These are phyloP conservation scores for Durusdinium trenchii DNA, from an alignment of 73 alveolate species.

Conservation along the genomic window DNA sequence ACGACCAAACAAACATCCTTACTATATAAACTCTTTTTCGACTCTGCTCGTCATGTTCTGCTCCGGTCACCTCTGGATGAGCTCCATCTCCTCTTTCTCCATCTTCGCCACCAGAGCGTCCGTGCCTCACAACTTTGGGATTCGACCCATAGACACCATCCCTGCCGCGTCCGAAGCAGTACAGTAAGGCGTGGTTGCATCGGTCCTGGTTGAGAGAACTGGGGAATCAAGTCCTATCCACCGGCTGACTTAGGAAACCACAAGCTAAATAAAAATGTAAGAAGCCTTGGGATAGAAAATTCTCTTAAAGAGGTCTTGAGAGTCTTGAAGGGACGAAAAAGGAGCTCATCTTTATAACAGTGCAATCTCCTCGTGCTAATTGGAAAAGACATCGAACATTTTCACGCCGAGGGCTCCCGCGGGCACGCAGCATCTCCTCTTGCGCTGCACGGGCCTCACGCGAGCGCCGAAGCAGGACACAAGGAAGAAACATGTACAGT, in stretches of 20 bases:
- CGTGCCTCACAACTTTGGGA: slow-evolving; percentile 40
- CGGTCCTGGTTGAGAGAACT: too few species aligned
- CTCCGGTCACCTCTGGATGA: slow-evolving; percentile 94
- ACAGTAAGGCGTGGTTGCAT: not conserved
- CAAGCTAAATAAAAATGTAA: too few species aligned
- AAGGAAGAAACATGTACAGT: too few species aligned
- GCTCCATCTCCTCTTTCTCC: slow-evolving; percentile 97
- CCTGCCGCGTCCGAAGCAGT: not conserved
- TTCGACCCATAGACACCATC: not conserved
- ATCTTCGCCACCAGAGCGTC: slow-evolving; percentile 95
- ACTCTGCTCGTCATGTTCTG: not conserved
- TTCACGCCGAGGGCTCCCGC: not conserved
- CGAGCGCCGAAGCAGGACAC: not conserved
- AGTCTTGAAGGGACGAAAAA: not conserved
- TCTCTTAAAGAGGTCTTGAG: not conserved
- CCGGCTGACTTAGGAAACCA: too few species aligned
- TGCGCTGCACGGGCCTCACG: slow-evolving; percentile 90
- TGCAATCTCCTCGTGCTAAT: not conserved
- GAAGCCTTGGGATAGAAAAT: too few species aligned
- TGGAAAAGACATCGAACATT: not conserved
- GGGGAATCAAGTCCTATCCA: too few species aligned
- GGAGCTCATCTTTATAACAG: not conserved
- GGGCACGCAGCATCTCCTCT: slow-evolving; percentile 93
- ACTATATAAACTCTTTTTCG: too few species aligned
- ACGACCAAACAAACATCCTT: too few species aligned